Base-by-base conservation (phyloP, 768 basidiomycete genomes). In the Lanmaoa rubissima region DNA sequence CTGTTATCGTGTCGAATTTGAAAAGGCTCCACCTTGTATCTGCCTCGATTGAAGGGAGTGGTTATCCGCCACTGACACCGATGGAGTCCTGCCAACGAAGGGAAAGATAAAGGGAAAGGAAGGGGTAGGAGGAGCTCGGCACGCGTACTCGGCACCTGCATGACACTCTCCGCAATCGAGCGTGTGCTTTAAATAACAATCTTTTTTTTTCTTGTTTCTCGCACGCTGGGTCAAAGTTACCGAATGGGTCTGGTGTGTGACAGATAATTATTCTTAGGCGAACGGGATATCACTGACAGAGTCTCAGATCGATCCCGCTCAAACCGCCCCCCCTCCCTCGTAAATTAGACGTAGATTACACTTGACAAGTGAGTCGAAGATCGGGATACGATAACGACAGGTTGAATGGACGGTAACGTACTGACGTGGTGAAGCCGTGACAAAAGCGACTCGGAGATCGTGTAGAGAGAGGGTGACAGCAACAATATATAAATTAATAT, bases 1-100 rank as follows among this genome's bases (percentile, higher is more conserved):
- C 21, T 24, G 21, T 24, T 24, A 24, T 24, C 21, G 21, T 24
- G 3, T 24, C 21, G 58, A 62, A 66, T 71, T 66, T 65, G 62
- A 58, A 66, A 62, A 56, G 26, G 58, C 58, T 50, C 65, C 67
- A 71, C 67, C 49, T 58, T 31, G 28, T 31, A 31, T 31, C 7
- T 31, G 28, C 28, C 7, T 7, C 1, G 28, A 28, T 28, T 28
- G 28, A 7, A 28, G 28, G 3, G 28, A 7, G 28, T 13, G 35
- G n/a, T 5, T 13, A 16, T 41, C 26, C 21, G 48, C 47, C 53
- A 39, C 45, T 12, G 44, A 31, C 11, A 28, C 6, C 12, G 5
- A 31, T 26, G 19, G 10, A 19, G 49, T 28, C 55, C 19, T 35
- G 43, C 60, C 13, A 39, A 24, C 40, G 48, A 24, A 35, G 32